phyloP scores from a whole-genome alignment of 1,284 basidiomycete species.

The Puccinia novopanici region DNA sequence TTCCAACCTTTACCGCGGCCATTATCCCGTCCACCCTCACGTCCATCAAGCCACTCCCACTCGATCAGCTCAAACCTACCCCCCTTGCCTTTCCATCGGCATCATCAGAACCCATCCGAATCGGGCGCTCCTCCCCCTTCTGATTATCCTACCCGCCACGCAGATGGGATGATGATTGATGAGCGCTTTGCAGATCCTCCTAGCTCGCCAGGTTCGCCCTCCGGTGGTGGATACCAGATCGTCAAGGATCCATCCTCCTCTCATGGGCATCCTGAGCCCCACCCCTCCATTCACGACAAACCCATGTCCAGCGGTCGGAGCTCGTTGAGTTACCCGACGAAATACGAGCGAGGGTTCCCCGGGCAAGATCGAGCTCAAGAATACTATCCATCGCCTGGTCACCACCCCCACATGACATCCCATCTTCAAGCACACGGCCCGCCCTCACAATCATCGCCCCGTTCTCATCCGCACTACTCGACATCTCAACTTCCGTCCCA shows the following conservation, averaged over 20 bases:
- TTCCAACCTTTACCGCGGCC: slow-evolving; percentile 15
- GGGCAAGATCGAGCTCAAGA: slow-evolving; percentile 19
- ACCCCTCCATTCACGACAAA: slow-evolving; percentile 4
- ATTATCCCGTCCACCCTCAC: slow-evolving; percentile 27
- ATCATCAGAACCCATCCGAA: neutral
- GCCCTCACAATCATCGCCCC: slow-evolving; percentile 14
- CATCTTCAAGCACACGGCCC: neutral
- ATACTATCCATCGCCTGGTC: slow-evolving; percentile 1
- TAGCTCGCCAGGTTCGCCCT: slow-evolving; percentile 28
- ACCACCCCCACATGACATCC: neutral
- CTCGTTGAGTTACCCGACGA: slow-evolving; percentile 13
- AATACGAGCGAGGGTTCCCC: neutral
- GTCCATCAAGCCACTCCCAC: slow-evolving; percentile 12
- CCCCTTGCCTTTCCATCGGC: slow-evolving; percentile 16
- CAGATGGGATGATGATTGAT: slow-evolving; percentile 28
- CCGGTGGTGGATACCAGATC: neutral
- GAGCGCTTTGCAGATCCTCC: slow-evolving; percentile 51
- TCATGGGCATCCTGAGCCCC: neutral
- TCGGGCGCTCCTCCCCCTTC: neutral
- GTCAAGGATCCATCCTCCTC: neutral
- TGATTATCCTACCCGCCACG: slow-evolving; percentile 3
- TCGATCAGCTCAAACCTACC: neutral
- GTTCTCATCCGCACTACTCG: neutral
- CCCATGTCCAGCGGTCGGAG: neutral
- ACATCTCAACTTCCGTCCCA: neutral